Base-by-base conservation (phyloP, 495 filamentous ascomycete species). In the Neurospora cerealis region DNA sequence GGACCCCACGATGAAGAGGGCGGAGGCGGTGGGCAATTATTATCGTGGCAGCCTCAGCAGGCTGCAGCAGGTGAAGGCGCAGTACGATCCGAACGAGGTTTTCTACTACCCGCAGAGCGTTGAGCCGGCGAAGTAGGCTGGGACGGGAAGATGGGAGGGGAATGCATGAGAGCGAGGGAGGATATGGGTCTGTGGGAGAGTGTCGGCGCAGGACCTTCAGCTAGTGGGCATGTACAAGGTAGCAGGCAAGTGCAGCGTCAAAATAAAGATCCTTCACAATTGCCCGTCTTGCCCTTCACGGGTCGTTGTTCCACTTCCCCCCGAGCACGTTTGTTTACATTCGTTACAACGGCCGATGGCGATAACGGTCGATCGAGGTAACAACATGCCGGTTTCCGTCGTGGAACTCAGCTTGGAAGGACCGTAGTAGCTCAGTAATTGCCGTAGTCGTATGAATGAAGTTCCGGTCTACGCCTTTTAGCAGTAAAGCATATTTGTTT, bases 81-180 rank as follows among this genome's bases (percentile, higher is more conserved):
- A 78, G 13, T 73, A 88, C 32, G 89, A 92, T 77, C 89, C 89
- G 0, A 76, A 81, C 0, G 86, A 91, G 81, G 71, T 91, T 11
- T 91, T 92, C 48, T 87, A 89, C 73, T 90, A 91, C 76, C 88
- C 88, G 8, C 88, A 91, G 75, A 86, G 86, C 36, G 82, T 92
- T 13, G 75, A 76, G 69, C 81, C 86, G 21, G 82, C 79, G 19
- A 77, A 74, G 44, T 75, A 70, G 15, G 11, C 24, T 60, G 46
- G 21, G 10, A 24, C 44, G n/a, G 9, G n/a, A 5, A 48, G 8
- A 48, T 48, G 44, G 44, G n/a, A 48, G 46, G 46, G 46, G 21
- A 24, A 24, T 6, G 13, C 7, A 21, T 10, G 21, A 24, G 21
- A 54, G 46, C n/a, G 10, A 54, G 46, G 42, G 42, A 10, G 42